Base-by-base conservation (phyloP, 2,329 filamentous ascomycete species). In the Mollisiaceae sp. region DNA sequence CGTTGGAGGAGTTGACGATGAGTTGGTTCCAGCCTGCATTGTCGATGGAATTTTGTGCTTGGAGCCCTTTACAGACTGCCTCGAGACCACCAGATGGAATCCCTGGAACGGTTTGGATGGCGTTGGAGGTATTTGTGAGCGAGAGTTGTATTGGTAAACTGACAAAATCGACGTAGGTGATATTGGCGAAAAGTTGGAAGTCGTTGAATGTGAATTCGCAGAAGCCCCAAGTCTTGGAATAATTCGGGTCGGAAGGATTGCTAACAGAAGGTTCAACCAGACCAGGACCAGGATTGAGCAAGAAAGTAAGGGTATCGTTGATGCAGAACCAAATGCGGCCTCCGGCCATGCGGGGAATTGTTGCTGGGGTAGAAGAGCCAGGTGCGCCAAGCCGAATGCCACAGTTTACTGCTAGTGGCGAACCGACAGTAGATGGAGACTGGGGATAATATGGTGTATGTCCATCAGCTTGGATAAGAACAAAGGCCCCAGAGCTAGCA, bases 131-230 rank as follows among this genome's bases (percentile, higher is more conserved):
- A 5, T 78, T 80, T 50, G 78, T 78, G 12, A 88, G 78, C 4
- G 81, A 80, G 67, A 88, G 76, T 0, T 85, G 83, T 60, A 90
- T 83, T n/a, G 89, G 88, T 70, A 90, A 75, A 71, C 81, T 80
- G 67, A 93, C 85, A 77, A 94, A 94, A 79, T 94, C 91, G 61
- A 94, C 91, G 75, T 90, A 89, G 67, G 83, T 87, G 71, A 94
- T 88, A 71, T 91, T 91, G 71, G 85, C 87, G 73, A 86, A 91
- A 5, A 91, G 78, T 76, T 90, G 82, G 38, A 75, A 73, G 41
- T 77, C 71, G 76, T 90, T 90, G 77, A 84, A 90, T 18, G 88
- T 90, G 71, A 91, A 88, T 77, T 92, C 89, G 78, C 83, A 87
- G 74, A 91, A 92, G 35, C 82, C 84, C 89, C 89, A 92, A 65